Conservation (phyloP, 2,329 filamentous ascomycete species). For the Arthrinium puccinioides region DNA sequence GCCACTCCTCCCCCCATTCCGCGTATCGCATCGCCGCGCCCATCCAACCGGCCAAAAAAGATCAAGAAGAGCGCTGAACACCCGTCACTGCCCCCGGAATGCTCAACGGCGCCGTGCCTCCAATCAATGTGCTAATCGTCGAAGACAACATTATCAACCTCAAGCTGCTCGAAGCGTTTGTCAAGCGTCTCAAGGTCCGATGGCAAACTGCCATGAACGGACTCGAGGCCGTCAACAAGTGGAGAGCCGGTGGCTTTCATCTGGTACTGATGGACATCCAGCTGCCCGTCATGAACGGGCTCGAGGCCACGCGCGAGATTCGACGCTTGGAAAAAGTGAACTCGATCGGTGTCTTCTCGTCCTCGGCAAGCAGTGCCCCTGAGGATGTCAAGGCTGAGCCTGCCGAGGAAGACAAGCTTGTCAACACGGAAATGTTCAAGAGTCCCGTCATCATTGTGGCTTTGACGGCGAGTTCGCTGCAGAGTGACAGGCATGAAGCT, state of each 20-base stretch:
- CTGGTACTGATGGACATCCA: constrained; percentile 98
- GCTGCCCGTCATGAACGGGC: constrained; percentile 88
- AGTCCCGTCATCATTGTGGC: constrained; percentile 97
- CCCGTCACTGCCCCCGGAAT: constrained; percentile 51
- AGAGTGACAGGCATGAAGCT: constrained; percentile 92
- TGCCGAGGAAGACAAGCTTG: constrained; percentile 61
- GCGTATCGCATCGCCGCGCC: constrained; percentile 40
- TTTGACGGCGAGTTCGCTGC: constrained; percentile 85
- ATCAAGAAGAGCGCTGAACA: constrained; percentile 40
- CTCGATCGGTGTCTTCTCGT: constrained; percentile 83
- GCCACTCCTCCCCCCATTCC: constrained; percentile 43
- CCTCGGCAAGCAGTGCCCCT: constrained; percentile 50
- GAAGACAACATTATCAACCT: constrained; percentile 99
- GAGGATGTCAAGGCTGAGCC: constrained; percentile 39
- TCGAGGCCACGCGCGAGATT: constrained; percentile 94
- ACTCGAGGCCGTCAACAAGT: constrained; percentile 85
- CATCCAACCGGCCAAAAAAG: constrained; percentile 40
- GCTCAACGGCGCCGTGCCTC: constrained; percentile 77
- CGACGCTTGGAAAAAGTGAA: constrained; percentile 83
- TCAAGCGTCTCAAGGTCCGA: constrained; percentile 89
- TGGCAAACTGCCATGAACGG: constrained; percentile 98
- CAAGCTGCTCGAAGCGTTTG: constrained; percentile 86
- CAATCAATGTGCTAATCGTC: constrained; percentile 95
- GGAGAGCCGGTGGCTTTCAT: constrained; percentile 88
- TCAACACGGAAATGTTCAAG: constrained; percentile 71